phyloP scores from a whole-genome alignment of 2,329 filamentous ascomycete genomes.

The Rhynchosporium secalis region DNA sequence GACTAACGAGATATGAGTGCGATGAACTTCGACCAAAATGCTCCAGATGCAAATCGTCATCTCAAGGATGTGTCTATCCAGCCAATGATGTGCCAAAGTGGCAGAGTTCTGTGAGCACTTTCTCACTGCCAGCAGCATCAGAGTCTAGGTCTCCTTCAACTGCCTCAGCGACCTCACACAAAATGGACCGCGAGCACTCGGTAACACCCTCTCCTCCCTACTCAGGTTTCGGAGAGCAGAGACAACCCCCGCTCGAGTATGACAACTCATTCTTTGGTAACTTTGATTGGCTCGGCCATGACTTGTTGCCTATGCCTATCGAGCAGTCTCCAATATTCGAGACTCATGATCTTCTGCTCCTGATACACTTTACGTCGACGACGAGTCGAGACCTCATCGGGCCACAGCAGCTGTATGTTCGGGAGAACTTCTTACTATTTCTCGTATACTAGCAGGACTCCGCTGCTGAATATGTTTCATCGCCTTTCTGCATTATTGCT shows the following conservation, averaged over 20 bases:
- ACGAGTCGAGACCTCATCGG: constrained; percentile 20
- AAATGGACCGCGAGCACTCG: background rate
- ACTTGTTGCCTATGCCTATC: constrained; percentile 9
- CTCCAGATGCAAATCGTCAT: constrained; percentile 2
- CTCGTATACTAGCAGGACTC: background rate
- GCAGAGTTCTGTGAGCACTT: constrained; percentile 13
- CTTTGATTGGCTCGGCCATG: constrained; percentile 7
- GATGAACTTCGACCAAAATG: constrained; percentile 15
- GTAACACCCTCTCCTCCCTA: constrained; percentile 10
- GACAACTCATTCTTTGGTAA: constrained; percentile 6
- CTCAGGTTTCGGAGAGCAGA: constrained; percentile 4
- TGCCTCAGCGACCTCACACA: background rate
- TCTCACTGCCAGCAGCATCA: constrained; percentile 3
- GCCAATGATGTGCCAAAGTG: constrained; percentile 7
- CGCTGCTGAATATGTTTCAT: background rate
- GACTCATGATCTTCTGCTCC: constrained; percentile 17
- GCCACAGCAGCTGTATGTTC: constrained; percentile 2
- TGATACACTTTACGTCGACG: constrained; percentile 18
- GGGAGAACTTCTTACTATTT: background rate
- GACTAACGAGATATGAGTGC: constrained; percentile 11
- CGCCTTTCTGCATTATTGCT: background rate
- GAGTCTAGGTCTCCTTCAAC: constrained; percentile 10
- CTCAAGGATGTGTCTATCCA: constrained; percentile 10
- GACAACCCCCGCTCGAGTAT: background rate
- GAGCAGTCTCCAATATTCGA: constrained; percentile 17